Evolutionary conservation across 2,329 filamentous ascomycete genomes (phyloP).

Genomic region (Fusarium proliferatum): DNA sequence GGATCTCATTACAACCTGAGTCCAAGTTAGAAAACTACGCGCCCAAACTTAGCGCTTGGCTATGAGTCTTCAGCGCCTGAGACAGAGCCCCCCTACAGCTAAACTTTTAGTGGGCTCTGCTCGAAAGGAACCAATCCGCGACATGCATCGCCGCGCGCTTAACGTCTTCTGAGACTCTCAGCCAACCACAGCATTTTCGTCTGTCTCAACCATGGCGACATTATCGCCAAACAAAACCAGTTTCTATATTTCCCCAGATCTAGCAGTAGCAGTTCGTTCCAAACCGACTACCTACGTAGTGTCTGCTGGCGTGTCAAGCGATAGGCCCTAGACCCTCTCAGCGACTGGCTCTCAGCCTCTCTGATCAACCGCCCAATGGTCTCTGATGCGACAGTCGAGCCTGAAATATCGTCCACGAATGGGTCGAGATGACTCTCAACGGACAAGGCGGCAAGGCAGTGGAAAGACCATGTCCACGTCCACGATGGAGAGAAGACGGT

Average conservation of each 20-base stretch:
- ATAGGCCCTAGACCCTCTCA: slow-evolving; percentile 15
- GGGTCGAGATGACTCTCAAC: slow-evolving; percentile 26
- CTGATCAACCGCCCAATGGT: slow-evolving; percentile 22
- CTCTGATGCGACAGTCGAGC: slow-evolving; percentile 25
- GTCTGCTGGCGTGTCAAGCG: slow-evolving; percentile 29
- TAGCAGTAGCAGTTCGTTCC: background rate
- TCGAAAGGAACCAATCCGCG: slow-evolving; percentile 33
- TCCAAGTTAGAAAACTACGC: slow-evolving; percentile 7
- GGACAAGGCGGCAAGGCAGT: slow-evolving; percentile 17
- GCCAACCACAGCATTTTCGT: slow-evolving; percentile 31
- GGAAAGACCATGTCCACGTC: background rate
- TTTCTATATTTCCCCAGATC: background rate
- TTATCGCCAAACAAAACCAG: slow-evolving; percentile 25
- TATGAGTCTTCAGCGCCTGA: slow-evolving; percentile 3
- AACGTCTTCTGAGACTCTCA: slow-evolving; percentile 36
- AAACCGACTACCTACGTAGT: background rate
- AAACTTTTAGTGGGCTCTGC: slow-evolving; percentile 13
- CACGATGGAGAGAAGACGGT: slow-evolving; percentile 4
- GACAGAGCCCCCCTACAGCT: background rate
- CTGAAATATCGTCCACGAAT: slow-evolving; percentile 22
- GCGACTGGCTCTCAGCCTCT: slow-evolving; percentile 35
- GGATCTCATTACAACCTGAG: background rate
- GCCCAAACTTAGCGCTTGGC: slow-evolving; percentile 24
- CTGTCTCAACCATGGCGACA: slow-evolving; percentile 17
- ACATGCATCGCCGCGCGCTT: slow-evolving; percentile 38